Evolutionary conservation across 2,329 filamentous ascomycete species (phyloP).

Genomic region (Chaetothyriales sp.): DNA sequence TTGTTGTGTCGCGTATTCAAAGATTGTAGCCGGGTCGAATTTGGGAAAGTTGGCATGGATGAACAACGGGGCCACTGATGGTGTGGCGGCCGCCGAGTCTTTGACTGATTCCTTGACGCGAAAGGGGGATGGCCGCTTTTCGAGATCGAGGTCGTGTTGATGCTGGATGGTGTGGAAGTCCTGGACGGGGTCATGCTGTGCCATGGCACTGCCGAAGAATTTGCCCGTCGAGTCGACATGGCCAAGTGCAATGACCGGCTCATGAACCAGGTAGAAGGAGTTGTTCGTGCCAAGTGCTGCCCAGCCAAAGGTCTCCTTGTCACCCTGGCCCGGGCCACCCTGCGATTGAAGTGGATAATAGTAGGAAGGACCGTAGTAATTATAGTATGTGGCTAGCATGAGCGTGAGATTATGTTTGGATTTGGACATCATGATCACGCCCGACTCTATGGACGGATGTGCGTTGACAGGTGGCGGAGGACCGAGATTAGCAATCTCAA

Average conservation of each 20-base stretch:
- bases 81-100: constrained; percentile 17
- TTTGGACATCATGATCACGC: constrained; percentile 33
- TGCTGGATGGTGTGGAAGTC: constrained; percentile 14
- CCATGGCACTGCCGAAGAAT: constrained; percentile 19
- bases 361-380: constrained; percentile 30
- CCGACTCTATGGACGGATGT: constrained; percentile 28
- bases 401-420: constrained; percentile 27
- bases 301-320: constrained; percentile 37
- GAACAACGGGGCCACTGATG: constrained; percentile 23
- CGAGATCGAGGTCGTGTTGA: constrained; percentile 5
- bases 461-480: constrained; percentile 21
- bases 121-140: constrained; percentile 1
- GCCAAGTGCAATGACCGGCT: constrained; percentile 23
- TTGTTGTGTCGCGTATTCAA: constrained; percentile 8
- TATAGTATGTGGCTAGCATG: constrained; percentile 36
- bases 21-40: constrained; percentile 26
- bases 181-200: constrained; percentile 24
- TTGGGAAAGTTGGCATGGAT: constrained; percentile 28
- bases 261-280: constrained; percentile 29
- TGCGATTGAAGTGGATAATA: constrained; percentile 34
- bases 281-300: constrained; percentile 28
- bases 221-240: constrained; percentile 4
- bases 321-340: constrained; percentile 34
- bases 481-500: constrained; percentile 25
- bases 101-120: constrained; percentile 17